These are phyloP conservation scores for Aegilops speltoides DNA, from an alignment of 176 grass and related monocot genomes.

Conservation along the genomic window DNA sequence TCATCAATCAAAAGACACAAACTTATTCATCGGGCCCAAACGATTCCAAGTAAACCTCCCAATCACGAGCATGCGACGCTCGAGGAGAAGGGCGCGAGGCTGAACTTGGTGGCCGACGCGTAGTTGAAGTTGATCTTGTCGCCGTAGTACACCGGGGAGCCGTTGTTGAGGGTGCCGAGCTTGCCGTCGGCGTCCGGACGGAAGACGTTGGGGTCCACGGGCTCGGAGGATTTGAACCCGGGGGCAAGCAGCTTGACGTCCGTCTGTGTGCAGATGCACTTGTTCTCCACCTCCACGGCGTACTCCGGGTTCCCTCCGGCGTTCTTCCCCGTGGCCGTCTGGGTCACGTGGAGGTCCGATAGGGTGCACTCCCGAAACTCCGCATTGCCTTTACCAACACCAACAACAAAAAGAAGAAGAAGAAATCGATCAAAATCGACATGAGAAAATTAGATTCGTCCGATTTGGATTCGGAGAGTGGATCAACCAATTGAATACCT, in stretches of 20 bases:
- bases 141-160: not conserved
- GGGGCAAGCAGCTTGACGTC: not conserved
- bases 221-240: not conserved
- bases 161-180: not conserved
- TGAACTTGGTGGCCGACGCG: not conserved
- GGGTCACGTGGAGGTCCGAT: not conserved
- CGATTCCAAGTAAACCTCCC: too few relatives aligned
- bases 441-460: not conserved
- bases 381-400: not conserved
- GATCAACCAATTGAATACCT: not conserved
- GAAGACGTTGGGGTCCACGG: not conserved
- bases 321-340: not conserved
- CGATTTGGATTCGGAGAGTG: not conserved
- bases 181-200: not conserved
- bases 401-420: not conserved
- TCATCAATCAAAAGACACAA: not conserved
- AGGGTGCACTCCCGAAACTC: not conserved
- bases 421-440: not conserved
- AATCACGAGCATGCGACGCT: not conserved
- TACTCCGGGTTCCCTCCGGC: not conserved
- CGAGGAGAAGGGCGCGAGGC: not conserved
- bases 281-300: not conserved
- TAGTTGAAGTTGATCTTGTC: not conserved
- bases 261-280: conserved; percentile 5
- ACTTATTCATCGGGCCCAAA: not conserved